These are phyloP conservation scores for Neostapfia colusana DNA, from an alignment of 176 grass and related monocot genomes.

Conservation along the genomic window DNA sequence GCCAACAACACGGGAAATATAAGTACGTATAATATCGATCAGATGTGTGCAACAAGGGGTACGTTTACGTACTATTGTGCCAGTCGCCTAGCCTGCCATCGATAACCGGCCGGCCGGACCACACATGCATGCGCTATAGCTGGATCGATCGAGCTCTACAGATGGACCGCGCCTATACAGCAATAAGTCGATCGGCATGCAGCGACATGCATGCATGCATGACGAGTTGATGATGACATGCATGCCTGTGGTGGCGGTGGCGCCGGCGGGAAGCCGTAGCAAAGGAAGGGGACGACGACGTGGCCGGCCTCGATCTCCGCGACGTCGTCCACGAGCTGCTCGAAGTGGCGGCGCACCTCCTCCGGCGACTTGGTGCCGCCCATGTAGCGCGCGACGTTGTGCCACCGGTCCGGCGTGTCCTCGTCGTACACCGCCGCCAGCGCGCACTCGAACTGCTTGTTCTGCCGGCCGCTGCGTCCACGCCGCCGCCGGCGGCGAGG, in stretches of 20 bases:
- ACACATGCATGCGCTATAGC: neutral
- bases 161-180: too few species aligned
- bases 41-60: too few species aligned
- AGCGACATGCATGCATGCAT: neutral
- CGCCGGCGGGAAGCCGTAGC: neutral
- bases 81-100: too few species aligned
- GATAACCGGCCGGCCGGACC: neutral
- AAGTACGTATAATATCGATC: too few species aligned
- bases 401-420: conserved; percentile 71
- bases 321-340: conserved; percentile 60
- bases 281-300: conserved; percentile 44
- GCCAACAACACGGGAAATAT: too few species aligned
- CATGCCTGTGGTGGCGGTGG: neutral
- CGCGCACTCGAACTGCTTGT: conserved; percentile 74
- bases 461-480: conserved; percentile 70
- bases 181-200: too few species aligned
- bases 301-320: conserved; percentile 55
- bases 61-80: too few species aligned
- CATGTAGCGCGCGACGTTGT: conserved; percentile 57
- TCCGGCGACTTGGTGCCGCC: conserved; percentile 62
- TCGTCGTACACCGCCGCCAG: conserved; percentile 70
- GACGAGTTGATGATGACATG: neutral
- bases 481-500: neutral
- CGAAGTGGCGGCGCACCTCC: conserved; percentile 70
- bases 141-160: neutral